Evolutionary conservation across 106 monocot species (phyloP).

Genomic region (Posidonia australis): DNA sequence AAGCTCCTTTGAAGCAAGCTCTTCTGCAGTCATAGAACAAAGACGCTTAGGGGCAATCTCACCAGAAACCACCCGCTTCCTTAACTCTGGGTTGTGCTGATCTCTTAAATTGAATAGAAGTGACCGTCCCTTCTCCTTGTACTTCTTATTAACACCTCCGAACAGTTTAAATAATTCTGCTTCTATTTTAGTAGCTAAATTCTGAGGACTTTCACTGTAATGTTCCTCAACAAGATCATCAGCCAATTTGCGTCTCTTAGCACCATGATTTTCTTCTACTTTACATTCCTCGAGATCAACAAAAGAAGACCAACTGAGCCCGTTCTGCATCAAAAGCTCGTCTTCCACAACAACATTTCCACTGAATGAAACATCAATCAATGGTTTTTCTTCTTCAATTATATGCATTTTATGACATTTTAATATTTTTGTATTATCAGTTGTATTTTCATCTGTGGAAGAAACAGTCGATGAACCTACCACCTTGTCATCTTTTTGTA

Average conservation of each 20-base stretch:
- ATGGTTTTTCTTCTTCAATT: background rate
- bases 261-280: slow-evolving; percentile 6
- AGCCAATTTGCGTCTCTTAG: slow-evolving; percentile 37
- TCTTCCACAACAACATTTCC: slow-evolving; percentile 32
- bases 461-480: background rate
- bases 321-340: slow-evolving; percentile 75
- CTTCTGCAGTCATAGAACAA: slow-evolving; percentile 77
- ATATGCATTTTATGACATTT: background rate
- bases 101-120: slow-evolving; percentile 89
- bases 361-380: slow-evolving; percentile 5
- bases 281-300: slow-evolving; percentile 18
- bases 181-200: slow-evolving; percentile 65
- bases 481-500: background rate
- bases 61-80: slow-evolving; percentile 57
- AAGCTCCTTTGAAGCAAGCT: slow-evolving; percentile 91
- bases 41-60: slow-evolving; percentile 63
- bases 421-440: background rate
- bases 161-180: slow-evolving; percentile 69
- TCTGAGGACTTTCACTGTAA: slow-evolving; percentile 14
- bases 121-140: slow-evolving; percentile 85
- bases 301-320: slow-evolving; percentile 58
- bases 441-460: background rate
- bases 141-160: slow-evolving; percentile 92
- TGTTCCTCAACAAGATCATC: slow-evolving; percentile 10
- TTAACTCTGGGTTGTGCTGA: slow-evolving; percentile 64